Percentiles rank a stretch among this genome's conserved stretches.
Evolutionary conservation across 2,329 filamentous ascomycete genomes (phyloP).

Genomic region (Phyllosticta paracitricarpa): DNA sequence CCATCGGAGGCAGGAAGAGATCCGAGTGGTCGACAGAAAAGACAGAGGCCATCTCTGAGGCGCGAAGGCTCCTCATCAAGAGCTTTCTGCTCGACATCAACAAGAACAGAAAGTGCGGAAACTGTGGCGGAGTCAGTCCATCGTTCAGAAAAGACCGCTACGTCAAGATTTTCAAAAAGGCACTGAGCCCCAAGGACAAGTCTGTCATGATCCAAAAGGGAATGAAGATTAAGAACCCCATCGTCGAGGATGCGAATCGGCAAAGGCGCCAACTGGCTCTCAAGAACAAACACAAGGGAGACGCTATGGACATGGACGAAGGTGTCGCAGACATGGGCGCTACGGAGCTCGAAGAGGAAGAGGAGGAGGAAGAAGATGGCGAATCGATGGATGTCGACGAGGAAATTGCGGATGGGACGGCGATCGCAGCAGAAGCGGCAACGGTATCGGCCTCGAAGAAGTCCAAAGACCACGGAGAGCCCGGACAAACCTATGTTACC

Average conservation of each 20-base stretch:
- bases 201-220: slow-evolving; percentile 63
- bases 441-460: slow-evolving; percentile 27
- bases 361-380: slow-evolving; percentile 24
- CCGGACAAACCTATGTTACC: slow-evolving; percentile 63
- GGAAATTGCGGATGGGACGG: slow-evolving; percentile 20
- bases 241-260: slow-evolving; percentile 28
- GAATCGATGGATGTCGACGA: slow-evolving; percentile 31
- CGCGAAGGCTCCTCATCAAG: slow-evolving; percentile 65
- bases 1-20: slow-evolving; percentile 39
- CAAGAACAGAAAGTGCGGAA: slow-evolving; percentile 58
- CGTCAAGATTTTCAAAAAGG: slow-evolving; percentile 87
- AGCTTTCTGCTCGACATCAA: slow-evolving; percentile 69
- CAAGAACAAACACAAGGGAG: slow-evolving; percentile 35
- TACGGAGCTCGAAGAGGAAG: slow-evolving; percentile 15
- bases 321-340: slow-evolving; percentile 54
- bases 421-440: slow-evolving; percentile 15
- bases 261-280: slow-evolving; percentile 15
- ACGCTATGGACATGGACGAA: slow-evolving; percentile 51
- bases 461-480: slow-evolving; percentile 32
- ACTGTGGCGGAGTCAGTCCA: slow-evolving; percentile 63
- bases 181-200: slow-evolving; percentile 63
- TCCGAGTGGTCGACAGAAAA: slow-evolving; percentile 49
- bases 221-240: slow-evolving; percentile 59
- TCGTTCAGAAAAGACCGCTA: slow-evolving; percentile 80
- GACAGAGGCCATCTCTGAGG: slow-evolving; percentile 72